Evolutionary conservation across 2,329 filamentous ascomycete species (phyloP), one percentile per base, ranked within the genome.

Genomic region (Lachnellula occidentalis): DNA sequence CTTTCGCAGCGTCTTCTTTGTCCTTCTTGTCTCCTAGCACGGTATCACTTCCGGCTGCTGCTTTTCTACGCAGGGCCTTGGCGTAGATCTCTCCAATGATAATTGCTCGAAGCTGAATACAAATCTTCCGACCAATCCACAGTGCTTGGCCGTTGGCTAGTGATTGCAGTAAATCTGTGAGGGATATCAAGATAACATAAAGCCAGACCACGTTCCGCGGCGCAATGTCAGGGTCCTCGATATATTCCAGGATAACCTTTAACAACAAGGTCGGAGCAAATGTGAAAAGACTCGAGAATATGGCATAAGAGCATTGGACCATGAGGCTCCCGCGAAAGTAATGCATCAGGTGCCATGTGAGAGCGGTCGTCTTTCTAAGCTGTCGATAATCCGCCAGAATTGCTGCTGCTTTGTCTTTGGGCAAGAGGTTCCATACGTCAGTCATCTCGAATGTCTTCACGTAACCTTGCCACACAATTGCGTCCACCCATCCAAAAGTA

Each of bases 11-110:
- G 46, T 75, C 66, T 34, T 72, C 70, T 46, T 73, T 71, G 77
- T 72, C 57, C 68, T 69, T 61, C 50, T 77, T 71, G 8, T 76
- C 76, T 34, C 89, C 88, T 15, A 94, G 76, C 0, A 86, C 78
- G 51, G 87, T 85, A 62, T 97, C 91, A 37, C 78, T 79, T 17
- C 85, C 82, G 8, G 92, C 85, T 21, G 90, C 86, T 17, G 91
- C 92, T 72, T 95, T 95, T 64, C 94, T 86, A 60, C 95, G 85
- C 17, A 99, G 79, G 1, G 94, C 90, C 74, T 99, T 99, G 54
- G 91, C 89, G 70, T 99, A 99, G 46, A 99, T 94, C 67, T 99
- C 94, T 53, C 94, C 94, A 61, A 99, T 90, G 58, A 99, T 91
- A 67, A 99, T 94, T 49, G 94, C 92, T 59, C 92, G 87, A 43